A percentile compares a stretch with the other conserved stretches of the same genome.
Conservation (phyloP, 139 green algal species). For the Chlorella vulgaris region DNA sequence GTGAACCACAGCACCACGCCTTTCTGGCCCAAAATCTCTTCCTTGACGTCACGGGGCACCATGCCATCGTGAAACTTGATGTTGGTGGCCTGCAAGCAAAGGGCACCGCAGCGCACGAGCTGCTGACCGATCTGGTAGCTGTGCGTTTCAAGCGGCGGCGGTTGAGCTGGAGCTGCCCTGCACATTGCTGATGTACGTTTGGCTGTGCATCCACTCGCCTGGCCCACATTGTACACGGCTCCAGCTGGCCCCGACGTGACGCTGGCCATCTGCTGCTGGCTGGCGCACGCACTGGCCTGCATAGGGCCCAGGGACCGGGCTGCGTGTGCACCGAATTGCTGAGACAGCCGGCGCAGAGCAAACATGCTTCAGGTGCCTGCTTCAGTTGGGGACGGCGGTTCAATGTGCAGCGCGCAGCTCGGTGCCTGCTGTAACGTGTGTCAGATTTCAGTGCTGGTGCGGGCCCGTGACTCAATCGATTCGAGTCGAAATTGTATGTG, state of each 20-base stretch:
- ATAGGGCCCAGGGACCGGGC: background rate
- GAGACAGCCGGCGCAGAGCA: background rate
- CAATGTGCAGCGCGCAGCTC: no score
- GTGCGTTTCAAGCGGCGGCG: no score
- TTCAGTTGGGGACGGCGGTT: background rate
- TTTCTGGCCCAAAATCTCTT: slow-evolving; percentile 80
- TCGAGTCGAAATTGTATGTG: no score
- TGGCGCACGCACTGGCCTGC: background rate
- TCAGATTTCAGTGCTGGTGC: background rate
- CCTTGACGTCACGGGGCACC: slow-evolving; percentile 63
- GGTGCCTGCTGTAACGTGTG: no score
- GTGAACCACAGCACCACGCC: slow-evolving; percentile 93
- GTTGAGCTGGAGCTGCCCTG: no score
- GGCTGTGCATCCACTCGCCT: background rate
- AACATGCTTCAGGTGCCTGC: background rate
- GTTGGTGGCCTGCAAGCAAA: slow-evolving; percentile 13
- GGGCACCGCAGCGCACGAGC: background rate
- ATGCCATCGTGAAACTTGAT: slow-evolving; percentile 82
- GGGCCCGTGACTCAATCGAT: no score
- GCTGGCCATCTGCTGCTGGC: background rate
- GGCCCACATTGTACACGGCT: slow-evolving; percentile 13
- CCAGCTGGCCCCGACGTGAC: background rate
- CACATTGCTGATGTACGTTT: no score
- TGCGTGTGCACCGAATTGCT: background rate
- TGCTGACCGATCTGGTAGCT: no score